phyloP scores from a whole-genome alignment of 176 grass and related monocot species.

The Hsuehochloa calcarea region DNA sequence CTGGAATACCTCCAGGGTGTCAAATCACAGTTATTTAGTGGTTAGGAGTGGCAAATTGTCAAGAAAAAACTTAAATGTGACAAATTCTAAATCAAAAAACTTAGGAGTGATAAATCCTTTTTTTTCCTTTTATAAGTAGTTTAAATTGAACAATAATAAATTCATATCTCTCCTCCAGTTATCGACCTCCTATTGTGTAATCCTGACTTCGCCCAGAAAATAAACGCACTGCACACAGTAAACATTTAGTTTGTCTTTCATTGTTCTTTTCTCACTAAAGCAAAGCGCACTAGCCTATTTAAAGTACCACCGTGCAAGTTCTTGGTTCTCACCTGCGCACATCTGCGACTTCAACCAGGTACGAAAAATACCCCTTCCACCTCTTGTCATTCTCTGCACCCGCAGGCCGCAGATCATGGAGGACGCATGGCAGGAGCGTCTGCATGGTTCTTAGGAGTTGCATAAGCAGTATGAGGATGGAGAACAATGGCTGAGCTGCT shows the following conservation, averaged over 20 bases:
- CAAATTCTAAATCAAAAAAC: too few species aligned
- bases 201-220: background rate
- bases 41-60: too few species aligned
- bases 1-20: too few species aligned
- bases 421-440: constrained; percentile 28
- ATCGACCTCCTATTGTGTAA: too few species aligned
- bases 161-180: too few species aligned
- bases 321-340: constrained; percentile 19
- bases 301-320: constrained; percentile 32
- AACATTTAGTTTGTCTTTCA: constrained; percentile 14
- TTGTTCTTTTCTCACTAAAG: constrained; percentile 18
- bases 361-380: background rate
- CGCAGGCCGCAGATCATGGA: constrained; percentile 35
- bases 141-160: too few species aligned
- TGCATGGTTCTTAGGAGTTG: constrained; percentile 33
- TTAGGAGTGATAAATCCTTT: too few species aligned
- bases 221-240: constrained; percentile 3
- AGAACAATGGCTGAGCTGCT: constrained; percentile 12
- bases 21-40: too few species aligned
- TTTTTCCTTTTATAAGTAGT: too few species aligned
- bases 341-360: background rate
- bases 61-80: too few species aligned
- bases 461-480: constrained; percentile 16
- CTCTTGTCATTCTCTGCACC: background rate
- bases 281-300: constrained; percentile 1